phyloP scores from a whole-genome alignment of 129 eudicot species.

The Gnaphalium uliginosum region DNA sequence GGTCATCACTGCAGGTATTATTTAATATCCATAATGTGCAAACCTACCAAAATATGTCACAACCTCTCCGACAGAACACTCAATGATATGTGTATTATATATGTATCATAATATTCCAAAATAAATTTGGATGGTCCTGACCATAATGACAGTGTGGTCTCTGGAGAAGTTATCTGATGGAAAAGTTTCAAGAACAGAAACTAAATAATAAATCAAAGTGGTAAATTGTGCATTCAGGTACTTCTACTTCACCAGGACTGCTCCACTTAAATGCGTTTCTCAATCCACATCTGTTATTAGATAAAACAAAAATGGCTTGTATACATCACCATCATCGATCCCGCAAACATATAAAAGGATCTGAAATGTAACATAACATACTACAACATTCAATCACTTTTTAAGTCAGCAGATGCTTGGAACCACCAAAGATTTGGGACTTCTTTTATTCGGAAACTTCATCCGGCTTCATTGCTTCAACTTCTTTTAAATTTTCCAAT shows the following conservation, averaged over 20 bases:
- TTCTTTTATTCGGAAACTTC: constrained; percentile 43
- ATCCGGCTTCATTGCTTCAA: constrained; percentile 33
- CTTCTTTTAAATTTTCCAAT: constrained; percentile 46
- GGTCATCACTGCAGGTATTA: constrained; percentile 8
- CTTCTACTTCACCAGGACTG: constrained; percentile 12
- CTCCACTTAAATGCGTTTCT: constrained; percentile 21
- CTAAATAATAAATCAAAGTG: constrained; percentile 6
- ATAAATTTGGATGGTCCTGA: not conserved
- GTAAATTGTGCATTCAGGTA: constrained; percentile 19
- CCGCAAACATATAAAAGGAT: not conserved
- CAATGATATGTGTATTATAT: not conserved
- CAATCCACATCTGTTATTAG: constrained; percentile 29
- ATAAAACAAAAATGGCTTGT: constrained; percentile 28
- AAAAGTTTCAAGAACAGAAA: not conserved
- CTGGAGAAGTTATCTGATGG: not conserved
- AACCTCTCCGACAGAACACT: constrained; percentile 10
- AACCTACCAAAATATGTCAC: constrained; percentile 16
- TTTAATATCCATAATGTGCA: not conserved
- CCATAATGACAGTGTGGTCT: not conserved
- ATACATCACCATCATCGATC: constrained; percentile 13
- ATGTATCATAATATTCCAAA: not conserved
- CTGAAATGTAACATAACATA: constrained; percentile 29
- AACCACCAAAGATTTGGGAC: constrained; percentile 12
- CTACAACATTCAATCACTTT: constrained; percentile 31
- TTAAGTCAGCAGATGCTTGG: constrained; percentile 15